Conservation (phyloP, 2,329 filamentous ascomycete genomes). For the Neophaeococcomyces mojaviensis region DNA sequence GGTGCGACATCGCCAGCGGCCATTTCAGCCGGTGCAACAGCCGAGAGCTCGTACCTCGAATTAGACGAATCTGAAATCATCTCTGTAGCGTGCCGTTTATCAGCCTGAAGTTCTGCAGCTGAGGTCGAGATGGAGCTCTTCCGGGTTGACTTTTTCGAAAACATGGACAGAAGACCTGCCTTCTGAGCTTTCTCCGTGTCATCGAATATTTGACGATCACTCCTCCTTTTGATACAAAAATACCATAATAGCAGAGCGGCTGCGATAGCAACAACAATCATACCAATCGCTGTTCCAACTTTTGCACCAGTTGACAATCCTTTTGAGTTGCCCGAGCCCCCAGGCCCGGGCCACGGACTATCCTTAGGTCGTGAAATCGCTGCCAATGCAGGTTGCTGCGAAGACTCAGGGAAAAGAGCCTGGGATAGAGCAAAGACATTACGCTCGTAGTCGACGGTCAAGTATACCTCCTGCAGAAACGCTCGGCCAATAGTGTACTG, state of each 20-base stretch:
- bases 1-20: slow-evolving; percentile 20
- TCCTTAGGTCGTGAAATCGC: slow-evolving; percentile 20
- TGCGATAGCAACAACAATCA: slow-evolving; percentile 17
- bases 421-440: slow-evolving; percentile 31
- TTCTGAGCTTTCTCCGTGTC: slow-evolving; percentile 10
- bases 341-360: slow-evolving; percentile 17
- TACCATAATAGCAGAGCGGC: slow-evolving; percentile 18
- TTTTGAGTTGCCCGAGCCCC: not conserved
- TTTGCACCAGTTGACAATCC: slow-evolving; percentile 26
- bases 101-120: slow-evolving; percentile 23
- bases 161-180: slow-evolving; percentile 5
- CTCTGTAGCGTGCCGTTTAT: slow-evolving; percentile 24
- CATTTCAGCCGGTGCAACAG: slow-evolving; percentile 20
- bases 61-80: slow-evolving; percentile 21
- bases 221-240: slow-evolving; percentile 12
- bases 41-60: slow-evolving; percentile 21
- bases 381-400: slow-evolving; percentile 42
- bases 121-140: slow-evolving; percentile 15
- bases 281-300: slow-evolving; percentile 24
- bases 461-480: slow-evolving; percentile 36
- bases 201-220: not conserved
- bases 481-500: slow-evolving; percentile 33
- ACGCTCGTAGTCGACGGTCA: slow-evolving; percentile 32
- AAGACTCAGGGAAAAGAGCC: slow-evolving; percentile 25
- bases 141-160: slow-evolving; percentile 9